Percentiles rank a stretch among this genome's conserved stretches.
These are phyloP conservation scores for Fallopia convolvulus DNA, from an alignment of 148 eudicot genomes.

Conservation along the genomic window DNA sequence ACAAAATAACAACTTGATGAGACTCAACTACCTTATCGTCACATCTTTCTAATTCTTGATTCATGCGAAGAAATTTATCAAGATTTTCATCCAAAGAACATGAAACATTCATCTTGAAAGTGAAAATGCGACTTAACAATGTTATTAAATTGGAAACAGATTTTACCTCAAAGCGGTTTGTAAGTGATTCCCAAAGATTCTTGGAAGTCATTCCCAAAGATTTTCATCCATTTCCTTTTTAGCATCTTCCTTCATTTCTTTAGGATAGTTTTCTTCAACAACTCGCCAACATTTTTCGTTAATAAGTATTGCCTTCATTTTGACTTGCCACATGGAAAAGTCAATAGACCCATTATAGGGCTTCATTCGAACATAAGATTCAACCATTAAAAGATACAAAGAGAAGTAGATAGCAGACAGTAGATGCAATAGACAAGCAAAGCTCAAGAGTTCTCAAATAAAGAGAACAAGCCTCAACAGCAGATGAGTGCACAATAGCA, in stretches of 20 bases:
- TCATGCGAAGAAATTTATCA: neutral
- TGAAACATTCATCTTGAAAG: no score
- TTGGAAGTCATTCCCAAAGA: no score
- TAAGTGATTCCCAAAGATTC: neutral
- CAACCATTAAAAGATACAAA: no score
- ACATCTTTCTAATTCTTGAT: neutral
- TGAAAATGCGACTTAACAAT: no score
- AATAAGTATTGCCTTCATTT: neutral
- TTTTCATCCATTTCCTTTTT: no score
- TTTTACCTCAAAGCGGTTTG: no score
- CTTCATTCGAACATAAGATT: neutral
- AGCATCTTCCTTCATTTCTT: neutral
- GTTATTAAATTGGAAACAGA: no score
- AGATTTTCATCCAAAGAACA: neutral
- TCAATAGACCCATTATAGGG: neutral
- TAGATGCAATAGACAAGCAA: no score
- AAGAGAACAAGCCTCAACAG: no score
- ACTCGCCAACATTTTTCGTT: neutral
- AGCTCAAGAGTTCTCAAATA: no score
- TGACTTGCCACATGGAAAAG: neutral
- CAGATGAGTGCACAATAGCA: no score
- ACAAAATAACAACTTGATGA: neutral
- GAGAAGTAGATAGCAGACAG: no score
- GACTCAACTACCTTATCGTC: neutral
- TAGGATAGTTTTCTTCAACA: neutral